Evolutionary conservation across 176 grass and related monocot species (phyloP), one percentile per base, ranked within the genome.

Genomic region (Aegilops speltoides): DNA sequence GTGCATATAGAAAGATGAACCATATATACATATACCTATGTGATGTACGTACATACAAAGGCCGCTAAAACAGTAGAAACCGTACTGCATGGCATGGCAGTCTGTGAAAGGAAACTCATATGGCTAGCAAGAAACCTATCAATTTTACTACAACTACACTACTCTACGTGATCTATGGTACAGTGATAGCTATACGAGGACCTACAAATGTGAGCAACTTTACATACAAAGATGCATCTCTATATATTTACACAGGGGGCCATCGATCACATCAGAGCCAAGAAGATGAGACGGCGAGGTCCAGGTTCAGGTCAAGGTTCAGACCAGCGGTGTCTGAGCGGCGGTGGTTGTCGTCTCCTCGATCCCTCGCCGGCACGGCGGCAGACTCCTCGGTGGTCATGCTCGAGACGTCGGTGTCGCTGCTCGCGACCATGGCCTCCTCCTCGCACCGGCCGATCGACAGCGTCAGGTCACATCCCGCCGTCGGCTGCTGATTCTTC

Each of bases 201-300:
- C 4, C 48, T 52, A 41, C 38, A 41, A 10, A 41, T 41, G 48
- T 52, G 15, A 17, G 48, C 17, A 52, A 52, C 48, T 6, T 6
- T 20, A 57, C 7, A 57, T 57, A 57, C 17, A 57, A 57, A 57
- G 19, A 57, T 57, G 52, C 52, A 20, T 11, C 22, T 63, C 8
- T 75, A 50, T 15, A 29, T 37, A 36, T 33, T 15, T 75, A 50
- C 72, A 86, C 8, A 37, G 16, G 48, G n/a, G 10, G 29, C 6
- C 14, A 61, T 91, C 29, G 13, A 48, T 75, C 24, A 75, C 14
- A 43, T 74, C 85, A 95, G 57, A 85, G 78, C 83, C 93, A 93
- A 24, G 91, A 92, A 10, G 88, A 87, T 26, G 93, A 93, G 41
- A 95, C 89, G 54, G 80, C 84, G 19, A 95, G 76, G 59, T 93